Percentiles rank a stretch among this genome's conserved stretches.
Evolutionary conservation across 352 stramenopile species (phyloP).

Genomic region (Globisporangium rhizosaccharum): DNA sequence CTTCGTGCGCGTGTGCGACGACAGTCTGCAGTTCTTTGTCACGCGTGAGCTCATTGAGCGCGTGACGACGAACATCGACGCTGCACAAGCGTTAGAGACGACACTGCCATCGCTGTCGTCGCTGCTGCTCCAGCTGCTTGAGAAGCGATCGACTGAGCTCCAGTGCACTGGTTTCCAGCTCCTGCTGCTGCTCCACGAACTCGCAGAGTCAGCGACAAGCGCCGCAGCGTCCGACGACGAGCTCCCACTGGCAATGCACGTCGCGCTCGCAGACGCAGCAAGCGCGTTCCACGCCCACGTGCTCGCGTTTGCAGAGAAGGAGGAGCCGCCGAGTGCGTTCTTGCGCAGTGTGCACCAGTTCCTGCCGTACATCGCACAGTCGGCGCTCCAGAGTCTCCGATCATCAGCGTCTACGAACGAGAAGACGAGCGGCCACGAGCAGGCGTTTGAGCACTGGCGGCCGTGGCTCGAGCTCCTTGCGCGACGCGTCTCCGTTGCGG

Average conservation of each 20-base stretch:
- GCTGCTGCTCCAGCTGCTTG: slow-evolving; percentile 25
- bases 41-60: slow-evolving; percentile 36
- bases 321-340: slow-evolving; percentile 22
- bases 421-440: neutral
- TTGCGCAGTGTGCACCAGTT: slow-evolving; percentile 38
- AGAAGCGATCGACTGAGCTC: slow-evolving; percentile 30
- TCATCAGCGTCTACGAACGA: slow-evolving; percentile 12
- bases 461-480: slow-evolving; percentile 48
- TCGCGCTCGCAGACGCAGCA: slow-evolving; percentile 17
- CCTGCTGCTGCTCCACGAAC: slow-evolving; percentile 35
- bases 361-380: slow-evolving; percentile 56
- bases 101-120: slow-evolving; percentile 4
- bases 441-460: slow-evolving; percentile 36
- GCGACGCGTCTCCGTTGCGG: slow-evolving; percentile 30
- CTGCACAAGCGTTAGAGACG: neutral
- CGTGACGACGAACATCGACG: slow-evolving; percentile 22
- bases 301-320: slow-evolving; percentile 26
- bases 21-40: slow-evolving; percentile 61
- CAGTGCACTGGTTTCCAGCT: slow-evolving; percentile 40
- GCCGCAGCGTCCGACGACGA: neutral
- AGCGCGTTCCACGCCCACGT: slow-evolving; percentile 35
- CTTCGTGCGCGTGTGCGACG: slow-evolving; percentile 38
- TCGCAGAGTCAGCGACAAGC: slow-evolving; percentile 6
- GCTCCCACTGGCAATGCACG: neutral
- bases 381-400: slow-evolving; percentile 32